Evolutionary conservation across 108 stramenopile species (phyloP).

Genomic region (Cyclotella choctawhatcheeana): DNA sequence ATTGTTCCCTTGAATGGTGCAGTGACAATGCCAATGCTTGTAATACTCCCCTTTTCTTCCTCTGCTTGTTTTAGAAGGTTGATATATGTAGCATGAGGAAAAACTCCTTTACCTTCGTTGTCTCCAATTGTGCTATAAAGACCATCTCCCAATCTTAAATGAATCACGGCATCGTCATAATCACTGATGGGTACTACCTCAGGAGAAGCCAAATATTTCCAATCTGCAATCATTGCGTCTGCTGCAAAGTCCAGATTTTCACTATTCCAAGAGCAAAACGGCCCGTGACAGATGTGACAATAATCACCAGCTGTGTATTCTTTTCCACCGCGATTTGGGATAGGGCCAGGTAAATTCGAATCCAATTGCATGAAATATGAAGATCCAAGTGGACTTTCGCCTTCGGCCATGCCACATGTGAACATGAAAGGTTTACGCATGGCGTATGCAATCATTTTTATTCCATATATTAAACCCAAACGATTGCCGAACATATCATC

Average conservation of each 20-base stretch:
- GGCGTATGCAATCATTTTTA: conserved; percentile 6
- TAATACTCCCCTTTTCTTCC: not conserved
- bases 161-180: conserved; percentile 17
- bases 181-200: not conserved
- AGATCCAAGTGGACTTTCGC: not conserved
- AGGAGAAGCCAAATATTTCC: not conserved
- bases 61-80: not conserved
- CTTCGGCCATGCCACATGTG: not conserved
- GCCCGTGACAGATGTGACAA: not conserved
- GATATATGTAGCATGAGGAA: conserved; percentile 8
- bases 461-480: conserved; percentile 6
- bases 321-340: not conserved
- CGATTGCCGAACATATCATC: conserved; percentile 15
- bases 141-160: conserved; percentile 19
- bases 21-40: conserved; percentile 5
- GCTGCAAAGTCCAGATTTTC: not conserved
- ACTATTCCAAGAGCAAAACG: not conserved
- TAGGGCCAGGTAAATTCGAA: not conserved
- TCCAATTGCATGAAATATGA: conserved; percentile 8
- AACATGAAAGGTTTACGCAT: conserved; percentile 1
- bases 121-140: not conserved
- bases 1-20: conserved; percentile 4
- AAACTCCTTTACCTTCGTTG: conserved; percentile 3
- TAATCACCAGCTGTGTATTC: not conserved
- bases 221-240: not conserved